These are phyloP conservation scores for Ascochyta lentis DNA, from an alignment of 2,329 filamentous ascomycete species.

Conservation along the genomic window DNA sequence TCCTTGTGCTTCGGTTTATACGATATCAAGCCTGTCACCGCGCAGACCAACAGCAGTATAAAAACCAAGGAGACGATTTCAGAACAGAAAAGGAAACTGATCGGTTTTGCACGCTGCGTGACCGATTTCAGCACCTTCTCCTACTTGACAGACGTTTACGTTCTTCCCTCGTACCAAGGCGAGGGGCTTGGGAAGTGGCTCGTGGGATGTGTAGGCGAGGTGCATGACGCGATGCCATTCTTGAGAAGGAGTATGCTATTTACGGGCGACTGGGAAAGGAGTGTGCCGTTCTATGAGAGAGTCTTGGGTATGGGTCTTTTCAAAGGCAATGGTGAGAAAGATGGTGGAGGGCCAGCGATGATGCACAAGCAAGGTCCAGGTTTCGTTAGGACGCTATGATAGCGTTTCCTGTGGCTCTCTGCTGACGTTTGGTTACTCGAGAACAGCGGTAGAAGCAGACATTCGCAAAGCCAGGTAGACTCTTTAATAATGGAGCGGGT, in stretches of 20 bases:
- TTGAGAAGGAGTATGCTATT: conserved; percentile 18
- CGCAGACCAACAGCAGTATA: too few relatives aligned
- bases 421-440: too few relatives aligned
- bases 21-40: background rate
- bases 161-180: conserved; percentile 10
- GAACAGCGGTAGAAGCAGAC: too few relatives aligned
- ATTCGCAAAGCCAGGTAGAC: too few relatives aligned
- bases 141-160: conserved; percentile 20
- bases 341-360: conserved; percentile 2
- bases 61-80: background rate
- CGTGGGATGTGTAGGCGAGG: conserved; percentile 12
- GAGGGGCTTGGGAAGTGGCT: conserved; percentile 18
- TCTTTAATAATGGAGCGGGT: too few relatives aligned
- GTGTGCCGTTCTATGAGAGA: conserved; percentile 21
- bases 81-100: background rate
- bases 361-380: conserved; percentile 15
- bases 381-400: background rate
- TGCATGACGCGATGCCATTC: conserved; percentile 14
- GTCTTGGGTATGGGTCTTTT: conserved; percentile 12
- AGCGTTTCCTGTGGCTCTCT: background rate
- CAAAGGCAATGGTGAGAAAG: background rate
- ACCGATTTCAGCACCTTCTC: conserved; percentile 19
- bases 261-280: conserved; percentile 15
- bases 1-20: conserved; percentile 19
- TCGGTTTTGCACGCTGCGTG: conserved; percentile 17